Evolutionary conservation across 2,329 filamentous ascomycete species (phyloP).

Genomic region (Colletotrichum shisoi): DNA sequence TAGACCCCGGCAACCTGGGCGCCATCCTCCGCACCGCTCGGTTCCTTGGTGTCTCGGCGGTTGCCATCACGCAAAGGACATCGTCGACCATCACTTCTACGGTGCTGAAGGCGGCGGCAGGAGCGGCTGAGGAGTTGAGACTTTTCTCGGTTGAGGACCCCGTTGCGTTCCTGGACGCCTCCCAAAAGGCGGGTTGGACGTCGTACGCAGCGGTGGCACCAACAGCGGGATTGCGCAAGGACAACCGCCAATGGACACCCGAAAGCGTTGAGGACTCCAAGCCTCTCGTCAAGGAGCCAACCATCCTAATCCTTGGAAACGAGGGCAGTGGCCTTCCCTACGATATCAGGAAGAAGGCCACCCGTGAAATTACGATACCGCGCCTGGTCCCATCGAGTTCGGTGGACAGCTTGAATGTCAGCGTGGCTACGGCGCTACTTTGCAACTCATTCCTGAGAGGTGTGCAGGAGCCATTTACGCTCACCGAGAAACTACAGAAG

Average conservation of each 20-base stretch:
- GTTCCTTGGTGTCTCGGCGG: constrained; percentile 87
- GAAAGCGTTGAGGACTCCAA: constrained; percentile 59
- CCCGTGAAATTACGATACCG: constrained; percentile 72
- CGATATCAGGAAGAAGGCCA: constrained; percentile 69
- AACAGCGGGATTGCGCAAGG: constrained; percentile 48
- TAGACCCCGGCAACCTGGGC: constrained; percentile 90
- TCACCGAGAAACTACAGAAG: constrained; percentile 48
- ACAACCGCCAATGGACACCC: constrained; percentile 55
- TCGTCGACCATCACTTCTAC: constrained; percentile 79
- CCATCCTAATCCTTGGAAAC: constrained; percentile 81
- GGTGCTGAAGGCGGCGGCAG: constrained; percentile 85
- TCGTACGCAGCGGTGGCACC: constrained; percentile 77
- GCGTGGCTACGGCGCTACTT: constrained; percentile 82
- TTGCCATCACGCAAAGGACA: constrained; percentile 76
- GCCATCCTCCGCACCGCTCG: constrained; percentile 87
- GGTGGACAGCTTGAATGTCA: constrained; percentile 93
- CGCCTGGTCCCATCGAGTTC: constrained; percentile 60
- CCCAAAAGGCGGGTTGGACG: constrained; percentile 77
- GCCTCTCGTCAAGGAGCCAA: constrained; percentile 68
- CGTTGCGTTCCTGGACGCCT: constrained; percentile 72
- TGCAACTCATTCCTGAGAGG: constrained; percentile 71
- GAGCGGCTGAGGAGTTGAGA: constrained; percentile 81
- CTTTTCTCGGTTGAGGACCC: constrained; percentile 75
- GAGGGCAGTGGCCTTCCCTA: constrained; percentile 78
- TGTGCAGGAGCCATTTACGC: constrained; percentile 43